Conservation (phyloP, 2,329 filamentous ascomycete species). For the Arthrobotrys entomopaga region DNA sequence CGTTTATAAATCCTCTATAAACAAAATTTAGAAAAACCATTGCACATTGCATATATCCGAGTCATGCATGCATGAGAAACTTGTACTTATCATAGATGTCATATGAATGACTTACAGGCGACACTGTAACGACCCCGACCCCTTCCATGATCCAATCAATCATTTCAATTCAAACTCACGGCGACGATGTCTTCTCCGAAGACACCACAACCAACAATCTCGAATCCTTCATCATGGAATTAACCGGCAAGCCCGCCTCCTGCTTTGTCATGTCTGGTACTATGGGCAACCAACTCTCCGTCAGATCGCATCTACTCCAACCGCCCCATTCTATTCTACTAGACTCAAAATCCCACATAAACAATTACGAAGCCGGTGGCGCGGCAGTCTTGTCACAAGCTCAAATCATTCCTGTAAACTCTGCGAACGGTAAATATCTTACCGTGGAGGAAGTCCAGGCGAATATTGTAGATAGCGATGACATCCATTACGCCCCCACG, state of each 20-base stretch:
- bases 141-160: conserved; percentile 84
- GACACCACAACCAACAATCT: conserved; percentile 81
- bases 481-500: conserved; percentile 63
- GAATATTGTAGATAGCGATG: conserved; percentile 63
- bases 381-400: conserved; percentile 56
- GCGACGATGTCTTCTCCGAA: conserved; percentile 85
- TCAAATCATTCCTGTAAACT: conserved; percentile 59
- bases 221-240: conserved; percentile 76
- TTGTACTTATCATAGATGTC: neutral
- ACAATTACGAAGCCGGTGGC: conserved; percentile 73
- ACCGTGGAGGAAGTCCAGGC: conserved; percentile 64
- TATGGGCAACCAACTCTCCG: conserved; percentile 90
- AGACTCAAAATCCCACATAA: conserved; percentile 81
- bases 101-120: conserved; percentile 60
- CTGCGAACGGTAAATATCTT: conserved; percentile 62
- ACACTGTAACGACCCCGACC: conserved; percentile 80
- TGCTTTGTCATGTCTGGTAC: conserved; percentile 88
- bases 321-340: conserved; percentile 84
- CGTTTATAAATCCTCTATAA: neutral
- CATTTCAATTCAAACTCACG: conserved; percentile 71
- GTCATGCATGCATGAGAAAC: too few relatives aligned
- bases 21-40: neutral
- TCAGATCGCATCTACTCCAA: conserved; percentile 79
- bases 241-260: conserved; percentile 79
- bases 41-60: neutral